These are phyloP conservation scores for Candida dendrica DNA, from an alignment of 805 yeast genomes.

Conservation along the genomic window DNA sequence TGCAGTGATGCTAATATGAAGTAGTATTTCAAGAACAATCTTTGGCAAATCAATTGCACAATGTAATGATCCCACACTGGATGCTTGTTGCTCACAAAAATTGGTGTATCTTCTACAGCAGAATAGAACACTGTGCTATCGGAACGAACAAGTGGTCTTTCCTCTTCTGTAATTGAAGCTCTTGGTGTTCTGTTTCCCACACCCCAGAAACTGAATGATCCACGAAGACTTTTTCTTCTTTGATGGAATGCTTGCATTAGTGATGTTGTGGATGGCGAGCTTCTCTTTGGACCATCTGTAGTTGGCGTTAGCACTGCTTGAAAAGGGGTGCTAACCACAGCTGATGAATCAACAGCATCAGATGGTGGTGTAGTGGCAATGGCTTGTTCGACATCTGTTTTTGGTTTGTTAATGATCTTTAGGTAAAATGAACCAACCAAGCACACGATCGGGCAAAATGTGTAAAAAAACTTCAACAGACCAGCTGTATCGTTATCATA, in stretches of 20 bases:
- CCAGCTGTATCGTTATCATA: slow-evolving; percentile 48
- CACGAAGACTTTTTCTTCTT: slow-evolving; percentile 13
- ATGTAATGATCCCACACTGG: slow-evolving; percentile 22
- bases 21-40: slow-evolving; percentile 43
- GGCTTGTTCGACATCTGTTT: background rate
- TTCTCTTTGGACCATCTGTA: background rate
- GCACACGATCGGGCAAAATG: slow-evolving; percentile 35
- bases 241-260: slow-evolving; percentile 4
- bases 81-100: slow-evolving; percentile 19
- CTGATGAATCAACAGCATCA: background rate
- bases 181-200: slow-evolving; percentile 19
- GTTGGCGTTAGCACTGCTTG: slow-evolving; percentile 5
- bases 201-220: slow-evolving; percentile 20
- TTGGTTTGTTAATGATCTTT: slow-evolving; percentile 12
- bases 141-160: slow-evolving; percentile 8
- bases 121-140: slow-evolving; percentile 18
- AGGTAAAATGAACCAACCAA: slow-evolving; percentile 25
- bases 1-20: slow-evolving; percentile 48
- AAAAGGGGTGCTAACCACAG: too few species aligned
- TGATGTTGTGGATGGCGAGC: slow-evolving; percentile 3
- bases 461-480: slow-evolving; percentile 46
- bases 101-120: slow-evolving; percentile 23
- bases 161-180: slow-evolving; percentile 5
- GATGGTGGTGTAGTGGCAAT: background rate
- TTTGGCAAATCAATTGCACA: slow-evolving; percentile 12